A percentile compares a stretch with the other conserved stretches of the same genome.
phyloP scores from a whole-genome alignment of 2,329 filamentous ascomycete species.

The Penicillium corylophilum region DNA sequence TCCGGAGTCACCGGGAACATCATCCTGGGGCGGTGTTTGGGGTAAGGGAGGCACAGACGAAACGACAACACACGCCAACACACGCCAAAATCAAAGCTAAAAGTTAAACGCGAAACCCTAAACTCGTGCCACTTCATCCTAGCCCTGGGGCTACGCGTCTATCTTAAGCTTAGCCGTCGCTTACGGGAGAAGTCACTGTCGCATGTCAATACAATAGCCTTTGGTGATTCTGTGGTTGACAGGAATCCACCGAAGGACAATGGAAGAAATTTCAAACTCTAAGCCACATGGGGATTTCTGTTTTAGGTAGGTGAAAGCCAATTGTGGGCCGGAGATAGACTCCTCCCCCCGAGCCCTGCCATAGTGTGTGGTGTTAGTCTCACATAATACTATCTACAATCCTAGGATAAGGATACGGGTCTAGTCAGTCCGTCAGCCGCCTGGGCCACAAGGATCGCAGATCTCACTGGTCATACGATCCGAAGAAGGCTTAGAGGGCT shows the following conservation, averaged over 20 bases:
- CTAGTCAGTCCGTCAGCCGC: not conserved
- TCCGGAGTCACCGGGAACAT: too few relatives aligned
- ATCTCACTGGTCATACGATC: too few relatives aligned
- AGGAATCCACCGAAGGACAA: not conserved
- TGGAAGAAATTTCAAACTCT: not conserved
- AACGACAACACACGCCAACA: not conserved
- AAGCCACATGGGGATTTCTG: not conserved
- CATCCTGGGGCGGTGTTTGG: not conserved
- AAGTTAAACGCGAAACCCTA: not conserved
- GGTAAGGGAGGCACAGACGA: not conserved
- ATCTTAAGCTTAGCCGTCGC: not conserved
- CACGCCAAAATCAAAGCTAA: not conserved
- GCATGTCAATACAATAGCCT: too few relatives aligned
- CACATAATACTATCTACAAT: too few relatives aligned
- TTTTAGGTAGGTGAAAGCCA: not conserved
- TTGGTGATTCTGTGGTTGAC: not conserved
- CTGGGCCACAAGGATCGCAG: not conserved
- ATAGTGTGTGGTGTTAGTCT: too few relatives aligned
- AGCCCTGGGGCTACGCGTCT: not conserved
- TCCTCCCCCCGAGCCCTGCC: not conserved
- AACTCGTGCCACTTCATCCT: not conserved
- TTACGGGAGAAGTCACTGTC: too few relatives aligned
- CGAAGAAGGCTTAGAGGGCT: not conserved
- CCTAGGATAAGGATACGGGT: not conserved
- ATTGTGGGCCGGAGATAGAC: not conserved